Evolutionary conservation across 2,329 filamentous ascomycete species (phyloP), one percentile per base, ranked within the genome.

Genomic region (Aspergillus quadrilineatus): DNA sequence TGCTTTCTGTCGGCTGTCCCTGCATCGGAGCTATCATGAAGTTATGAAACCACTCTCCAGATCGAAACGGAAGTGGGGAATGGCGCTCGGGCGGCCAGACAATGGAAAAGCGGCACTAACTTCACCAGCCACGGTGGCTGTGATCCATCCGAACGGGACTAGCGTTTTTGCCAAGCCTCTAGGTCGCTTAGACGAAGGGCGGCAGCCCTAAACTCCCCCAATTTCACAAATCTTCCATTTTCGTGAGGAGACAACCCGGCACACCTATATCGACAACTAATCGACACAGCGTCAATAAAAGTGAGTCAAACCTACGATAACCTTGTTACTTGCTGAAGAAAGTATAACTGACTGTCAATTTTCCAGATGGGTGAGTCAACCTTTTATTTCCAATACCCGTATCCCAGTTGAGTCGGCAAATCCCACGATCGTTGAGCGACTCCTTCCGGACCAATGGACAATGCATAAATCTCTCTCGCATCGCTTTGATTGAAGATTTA

Each of bases 291-390:
- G 77, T 75, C 72, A 69, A 73, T 77, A 77, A 84, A 79, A 79
- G 81, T 84, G 73, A 77, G 65, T 62, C 57, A 34, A 49, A 52
- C 51, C 55, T 46, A 44, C 39, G 44, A 67, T 26, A 50, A 42
- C 36, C 50, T 57, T 55, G 60, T 50, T 56, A 56, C 56, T 57
- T 58, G 57, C 56, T 22, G 43, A 49, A 39, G 61, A 54, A 56
- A 62, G 50, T 43, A 49, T 62, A 65, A 63, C 69, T 69, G 64
- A 71, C 66, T 65, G 55, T 62, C 53, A 48, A 63, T 56, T 60
- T 41, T 67, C 62, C 70, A 86, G 83, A 86, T 86, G 84, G 83
- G 84, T 86, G 81, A 84, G 84, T 81, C 72, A 58, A 62, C 60
- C 56, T 57, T 64, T 60, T 67, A 3, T 63, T 61, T 62, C 56